These are phyloP conservation scores for Marasmius sp. DNA, from an alignment of 1,284 basidiomycete species.

Conservation along the genomic window DNA sequence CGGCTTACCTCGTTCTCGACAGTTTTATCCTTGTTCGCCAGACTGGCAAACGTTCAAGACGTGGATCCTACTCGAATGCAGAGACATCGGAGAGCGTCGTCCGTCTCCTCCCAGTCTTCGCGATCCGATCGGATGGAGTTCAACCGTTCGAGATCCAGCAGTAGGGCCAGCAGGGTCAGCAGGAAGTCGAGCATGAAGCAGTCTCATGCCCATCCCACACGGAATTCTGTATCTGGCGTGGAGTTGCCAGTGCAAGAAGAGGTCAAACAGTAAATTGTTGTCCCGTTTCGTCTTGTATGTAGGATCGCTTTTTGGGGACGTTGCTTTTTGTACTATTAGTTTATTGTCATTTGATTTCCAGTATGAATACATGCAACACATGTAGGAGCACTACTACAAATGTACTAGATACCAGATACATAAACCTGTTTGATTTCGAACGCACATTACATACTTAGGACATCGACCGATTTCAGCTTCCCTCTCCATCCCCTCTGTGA, in stretches of 20 bases:
- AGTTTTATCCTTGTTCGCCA: conserved; percentile 77
- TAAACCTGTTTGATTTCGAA: neutral
- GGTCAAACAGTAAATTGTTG: neutral
- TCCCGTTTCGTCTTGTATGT: too few relatives aligned
- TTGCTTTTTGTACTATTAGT: too few relatives aligned
- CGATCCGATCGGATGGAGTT: conserved; percentile 14
- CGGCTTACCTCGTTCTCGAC: neutral
- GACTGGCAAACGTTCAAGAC: conserved; percentile 63
- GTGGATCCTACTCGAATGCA: conserved; percentile 74
- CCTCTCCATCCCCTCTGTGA: conserved; percentile 8
- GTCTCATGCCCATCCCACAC: neutral
- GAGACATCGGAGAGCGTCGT: conserved; percentile 72
- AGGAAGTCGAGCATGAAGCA: neutral
- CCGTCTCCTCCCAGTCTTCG: conserved; percentile 53
- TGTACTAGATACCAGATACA: neutral
- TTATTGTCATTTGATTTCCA: too few relatives aligned
- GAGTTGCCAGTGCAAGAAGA: neutral
- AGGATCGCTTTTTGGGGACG: too few relatives aligned
- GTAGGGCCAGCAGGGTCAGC: conserved; percentile 43
- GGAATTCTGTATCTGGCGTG: neutral
- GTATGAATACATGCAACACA: too few relatives aligned
- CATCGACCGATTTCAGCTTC: conserved; percentile 5
- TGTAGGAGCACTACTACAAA: neutral
- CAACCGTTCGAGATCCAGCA: conserved; percentile 45
- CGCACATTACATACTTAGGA: conserved; percentile 7